Percentiles rank a stretch among this genome's conserved stretches.
Conservation (phyloP, 1,284 basidiomycete genomes). For the Golubevia sp. region DNA sequence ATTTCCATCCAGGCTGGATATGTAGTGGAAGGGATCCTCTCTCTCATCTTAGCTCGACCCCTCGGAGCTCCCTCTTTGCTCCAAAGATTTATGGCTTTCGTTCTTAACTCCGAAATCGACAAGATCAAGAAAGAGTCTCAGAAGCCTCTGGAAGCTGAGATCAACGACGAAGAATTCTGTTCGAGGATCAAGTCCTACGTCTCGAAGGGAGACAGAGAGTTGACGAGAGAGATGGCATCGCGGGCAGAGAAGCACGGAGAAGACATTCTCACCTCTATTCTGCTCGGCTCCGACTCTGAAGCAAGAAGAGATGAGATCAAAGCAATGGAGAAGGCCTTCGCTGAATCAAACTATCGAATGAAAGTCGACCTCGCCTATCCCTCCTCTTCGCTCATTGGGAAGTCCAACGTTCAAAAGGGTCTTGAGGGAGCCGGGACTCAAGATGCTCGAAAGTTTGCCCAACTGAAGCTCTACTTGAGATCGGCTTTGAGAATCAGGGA, state of each 20-base stretch:
- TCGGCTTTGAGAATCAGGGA: conserved; percentile 50
- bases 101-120: conserved; percentile 39
- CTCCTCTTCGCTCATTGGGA: no score
- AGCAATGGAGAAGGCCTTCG: conserved; percentile 40
- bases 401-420: no score
- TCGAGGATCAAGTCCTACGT: conserved; percentile 53
- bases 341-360: conserved; percentile 44
- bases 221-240: conserved; percentile 28
- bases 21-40: conserved; percentile 51
- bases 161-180: conserved; percentile 38
- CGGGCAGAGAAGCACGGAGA: conserved; percentile 39
- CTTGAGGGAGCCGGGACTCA: conserved; percentile 16
- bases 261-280: conserved; percentile 52
- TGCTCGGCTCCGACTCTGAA: conserved; percentile 32
- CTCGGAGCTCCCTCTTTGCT: conserved; percentile 55
- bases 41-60: conserved; percentile 50
- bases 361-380: conserved; percentile 45
- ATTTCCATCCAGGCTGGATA: conserved; percentile 14
- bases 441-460: conserved; percentile 51
- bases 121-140: conserved; percentile 51
- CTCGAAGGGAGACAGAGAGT: conserved; percentile 35
- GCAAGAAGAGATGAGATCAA: conserved; percentile 12
- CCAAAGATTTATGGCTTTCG: conserved; percentile 48
- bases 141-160: conserved; percentile 40
- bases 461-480: conserved; percentile 51